Base-by-base conservation (phyloP, 306 rosid species). In the Elaeagnus macrophylla region DNA sequence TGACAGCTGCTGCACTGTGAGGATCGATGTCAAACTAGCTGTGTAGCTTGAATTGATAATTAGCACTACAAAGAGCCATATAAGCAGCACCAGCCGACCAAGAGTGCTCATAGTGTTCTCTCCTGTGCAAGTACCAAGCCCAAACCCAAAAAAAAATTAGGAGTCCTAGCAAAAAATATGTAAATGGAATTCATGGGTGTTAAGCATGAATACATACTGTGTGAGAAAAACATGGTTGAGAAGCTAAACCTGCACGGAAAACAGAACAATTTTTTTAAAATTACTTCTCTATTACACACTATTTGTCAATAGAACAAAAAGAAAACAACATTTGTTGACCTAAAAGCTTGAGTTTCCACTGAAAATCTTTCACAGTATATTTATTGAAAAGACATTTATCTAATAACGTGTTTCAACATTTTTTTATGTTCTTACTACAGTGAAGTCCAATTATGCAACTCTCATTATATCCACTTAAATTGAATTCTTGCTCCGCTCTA, bases 11-110 rank as follows among this genome's bases (percentile, higher is more conserved):
- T 77, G 84, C 66, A 83, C 85, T 0, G 93, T 85, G 63, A 85
- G 94, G 80, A 85, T 89, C 7, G 95, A 89, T 12, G 97, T 89
- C 83, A 89, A 83, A 76, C 93, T 85, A 72, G 97, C 95, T 7
- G 93, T 83, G 75, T 89, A 89, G 76, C 97, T 89, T 35, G 97
- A 89, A 72, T 78, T 89, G 77, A 89, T 89, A 18, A 89, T 83
- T 48, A 89, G 73, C 77, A 89, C 97, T 58, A 89, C 89, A 67
- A 85, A 89, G 25, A 85, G 80, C 97, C 97, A 89, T 72, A 89
- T 70, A 13, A 89, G 48, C 64, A 89, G 82, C 75, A 89, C 95
- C 67, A 80, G 46, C 54, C 97, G 73, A 55, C 95, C 97, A 11
- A 82, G 82, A 52, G 80, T 61, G 74, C 97, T 77, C 62, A 77